Evolutionary conservation across 192 early-diverging fungal genomes (phyloP), one percentile per base, ranked within the genome.

Genomic region (Linnemannia hyalina): DNA sequence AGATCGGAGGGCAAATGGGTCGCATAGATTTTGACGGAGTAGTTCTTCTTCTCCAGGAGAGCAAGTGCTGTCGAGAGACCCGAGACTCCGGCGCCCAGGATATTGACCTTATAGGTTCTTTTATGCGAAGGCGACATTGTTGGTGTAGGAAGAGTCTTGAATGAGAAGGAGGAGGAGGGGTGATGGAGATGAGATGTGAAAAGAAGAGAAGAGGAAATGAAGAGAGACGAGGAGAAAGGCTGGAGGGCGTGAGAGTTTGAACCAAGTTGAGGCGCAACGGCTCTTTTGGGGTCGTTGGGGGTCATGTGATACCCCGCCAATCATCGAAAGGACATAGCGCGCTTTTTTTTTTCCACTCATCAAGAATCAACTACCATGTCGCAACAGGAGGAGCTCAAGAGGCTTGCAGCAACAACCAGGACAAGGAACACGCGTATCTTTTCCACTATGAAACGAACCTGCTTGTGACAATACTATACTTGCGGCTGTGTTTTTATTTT

Each of bases 61-160:
- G 93, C 83, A n/a, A 94, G 76, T 22, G 94, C 96, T 0, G 93
- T 94, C 4, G 95, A 93, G 15, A 96, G 90, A 9, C 95, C 95
- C 29, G 92, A 88, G 4, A 96, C 95, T 77, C 95, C 96, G 18
- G 94, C 92, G 32, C 96, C 96, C 55, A 97, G 78, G 6, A 97
- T 93, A 9, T 82, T 82, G 68, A 89, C 77, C 32, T 54, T 72
- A 49, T 85, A 80, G 4, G 55, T 70, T 8, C 26, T 78, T n/a
- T 72, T 71, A 1, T 77, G 71, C 20, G 75, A 54, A 41, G 65
- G 76, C 16, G 69, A 35, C 18, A 55, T 46, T 52, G 16, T 26
- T 29, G 70, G 35, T 10, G 32, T 54, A 23, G 36, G 71, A 16
- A 15, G 52, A 73, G 44, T 32, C 15, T 32, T 35, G 68, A 78